Base-by-base conservation (phyloP, 176 grass and related monocot genomes). In the Aechmea fasciata region DNA sequence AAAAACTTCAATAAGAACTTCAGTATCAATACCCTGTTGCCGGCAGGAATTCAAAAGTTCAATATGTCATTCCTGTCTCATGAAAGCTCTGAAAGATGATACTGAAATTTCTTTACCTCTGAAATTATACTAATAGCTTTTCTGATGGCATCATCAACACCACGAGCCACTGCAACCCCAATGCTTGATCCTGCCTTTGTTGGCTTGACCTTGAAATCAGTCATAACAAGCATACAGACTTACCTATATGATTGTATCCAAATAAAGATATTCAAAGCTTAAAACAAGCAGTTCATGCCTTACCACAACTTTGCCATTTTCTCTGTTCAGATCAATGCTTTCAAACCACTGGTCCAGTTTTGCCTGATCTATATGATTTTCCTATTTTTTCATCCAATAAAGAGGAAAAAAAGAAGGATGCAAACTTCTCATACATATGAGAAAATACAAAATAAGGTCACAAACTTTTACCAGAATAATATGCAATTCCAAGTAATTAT, bases 171-270 rank as follows among this genome's bases (percentile, higher is more conserved):
- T 77, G 76, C 81, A 71, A 97, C 84, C 13, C 93, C 86, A 68
- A 92, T 90, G 70, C 93, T 97, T 73, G 93, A 97, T 76, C 93
- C 93, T 65, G 89, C 83, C 59, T 77, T 89, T 14, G 89, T 87
- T 66, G 89, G 93, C 79, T 97, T 97, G 15, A 88, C 88, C 87
- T 96, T 53, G 52, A 14, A 79, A 68, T 18, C 14, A 72, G 26
- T 29, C 25, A 26, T 23, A 53, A 68, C 53, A 47, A 77, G 52
- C 49, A 57, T 48, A 7, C 11, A 3, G 15, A 69, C 7, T 13
- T 59, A 19, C 9, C 19, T 19, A 1, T 49, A 49, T 59, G 17
- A 69, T 61, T 59, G 4, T 49, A 69, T 4, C 7, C 13, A 17
- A 52, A 22, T 53, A 11, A 59, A 59, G 54, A 59, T 59, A 59